phyloP scores from a whole-genome alignment of 1,284 basidiomycete species.

The Pseudozyma hubeiensis region DNA sequence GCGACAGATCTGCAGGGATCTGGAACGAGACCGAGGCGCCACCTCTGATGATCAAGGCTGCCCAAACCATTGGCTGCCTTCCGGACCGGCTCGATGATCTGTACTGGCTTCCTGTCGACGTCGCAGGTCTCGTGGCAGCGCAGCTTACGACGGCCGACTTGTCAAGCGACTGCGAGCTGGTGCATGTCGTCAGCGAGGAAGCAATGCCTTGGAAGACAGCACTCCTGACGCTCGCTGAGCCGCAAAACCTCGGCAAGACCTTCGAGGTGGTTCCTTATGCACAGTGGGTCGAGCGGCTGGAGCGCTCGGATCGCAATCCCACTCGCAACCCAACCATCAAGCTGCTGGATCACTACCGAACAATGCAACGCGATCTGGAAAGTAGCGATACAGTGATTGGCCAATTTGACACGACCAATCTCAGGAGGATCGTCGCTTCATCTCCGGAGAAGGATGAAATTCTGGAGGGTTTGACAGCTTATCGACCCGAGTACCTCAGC shows the following conservation, averaged over 20 bases:
- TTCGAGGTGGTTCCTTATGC: constrained; percentile 80
- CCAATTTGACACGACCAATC: constrained; percentile 22
- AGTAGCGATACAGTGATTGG: not conserved
- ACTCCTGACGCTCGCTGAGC: constrained; percentile 73
- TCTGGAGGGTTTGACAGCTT: constrained; percentile 12
- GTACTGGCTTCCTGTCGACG: constrained; percentile 75
- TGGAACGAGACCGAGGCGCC: constrained; percentile 76
- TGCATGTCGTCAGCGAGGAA: constrained; percentile 36
- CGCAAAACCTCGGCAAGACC: constrained; percentile 75
- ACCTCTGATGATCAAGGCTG: constrained; percentile 70
- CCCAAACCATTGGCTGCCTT: constrained; percentile 71
- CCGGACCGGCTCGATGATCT: constrained; percentile 72
- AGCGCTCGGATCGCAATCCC: constrained; percentile 70
- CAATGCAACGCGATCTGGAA: constrained; percentile 61
- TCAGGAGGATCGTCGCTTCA: constrained; percentile 14
- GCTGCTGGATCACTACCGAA: constrained; percentile 71
- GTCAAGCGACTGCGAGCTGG: constrained; percentile 12
- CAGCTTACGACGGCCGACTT: constrained; percentile 70
- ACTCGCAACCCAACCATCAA: constrained; percentile 73
- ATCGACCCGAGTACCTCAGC: constrained; percentile 24
- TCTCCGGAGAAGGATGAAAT: constrained; percentile 8
- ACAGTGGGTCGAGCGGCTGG: constrained; percentile 72
- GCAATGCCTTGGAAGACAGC: constrained; percentile 72
- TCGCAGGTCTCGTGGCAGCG: constrained; percentile 72
- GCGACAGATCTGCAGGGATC: constrained; percentile 73